These are phyloP conservation scores for Alternaria brassicae DNA, from an alignment of 2,329 filamentous ascomycete genomes.

Conservation along the genomic window DNA sequence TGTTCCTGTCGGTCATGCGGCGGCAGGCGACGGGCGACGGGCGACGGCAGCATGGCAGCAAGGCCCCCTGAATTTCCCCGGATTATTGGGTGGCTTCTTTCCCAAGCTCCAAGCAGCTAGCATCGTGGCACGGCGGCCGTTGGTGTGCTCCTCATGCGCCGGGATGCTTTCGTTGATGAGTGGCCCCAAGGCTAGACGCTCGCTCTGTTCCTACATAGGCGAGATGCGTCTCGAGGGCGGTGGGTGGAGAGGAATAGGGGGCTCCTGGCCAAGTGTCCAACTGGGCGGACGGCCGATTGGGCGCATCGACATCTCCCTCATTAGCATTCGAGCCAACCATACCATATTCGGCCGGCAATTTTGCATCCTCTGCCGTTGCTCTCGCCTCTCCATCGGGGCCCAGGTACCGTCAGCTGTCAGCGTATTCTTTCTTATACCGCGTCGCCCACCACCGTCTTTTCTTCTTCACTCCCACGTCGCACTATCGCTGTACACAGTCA, in stretches of 20 bases:
- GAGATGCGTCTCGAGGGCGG: slow-evolving; percentile 14
- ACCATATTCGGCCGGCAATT: slow-evolving; percentile 33
- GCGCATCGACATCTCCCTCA: slow-evolving; percentile 24
- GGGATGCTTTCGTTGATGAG: slow-evolving; percentile 23
- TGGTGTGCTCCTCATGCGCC: slow-evolving; percentile 29
- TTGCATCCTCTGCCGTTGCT: slow-evolving; percentile 45
- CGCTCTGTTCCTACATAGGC: slow-evolving; percentile 16
- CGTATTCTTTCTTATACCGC: slow-evolving; percentile 29
- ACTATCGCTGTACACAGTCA: slow-evolving; percentile 33
- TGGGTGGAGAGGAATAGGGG: slow-evolving; percentile 27
- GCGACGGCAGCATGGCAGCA: slow-evolving; percentile 15
- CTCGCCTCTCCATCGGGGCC: slow-evolving; percentile 28
- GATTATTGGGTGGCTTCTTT: slow-evolving; percentile 40
- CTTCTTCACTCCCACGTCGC: slow-evolving; percentile 29
- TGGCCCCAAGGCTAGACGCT: slow-evolving; percentile 19
- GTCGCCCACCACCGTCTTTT: slow-evolving; percentile 19
- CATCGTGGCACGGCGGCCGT: slow-evolving; percentile 27
- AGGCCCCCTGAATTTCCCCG: slow-evolving; percentile 49
- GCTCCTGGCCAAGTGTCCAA: slow-evolving; percentile 14
- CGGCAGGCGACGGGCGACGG: too few relatives aligned
- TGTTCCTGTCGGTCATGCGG: slow-evolving; percentile 4
- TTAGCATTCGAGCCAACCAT: slow-evolving; percentile 32
- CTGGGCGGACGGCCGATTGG: slow-evolving; percentile 34
- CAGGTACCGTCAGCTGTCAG: slow-evolving; percentile 11
- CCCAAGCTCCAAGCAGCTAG: slow-evolving; percentile 30